Percentiles rank a stretch among this genome's conserved stretches.
Conservation (phyloP, 2,329 filamentous ascomycete genomes). For the Apiospora marii region DNA sequence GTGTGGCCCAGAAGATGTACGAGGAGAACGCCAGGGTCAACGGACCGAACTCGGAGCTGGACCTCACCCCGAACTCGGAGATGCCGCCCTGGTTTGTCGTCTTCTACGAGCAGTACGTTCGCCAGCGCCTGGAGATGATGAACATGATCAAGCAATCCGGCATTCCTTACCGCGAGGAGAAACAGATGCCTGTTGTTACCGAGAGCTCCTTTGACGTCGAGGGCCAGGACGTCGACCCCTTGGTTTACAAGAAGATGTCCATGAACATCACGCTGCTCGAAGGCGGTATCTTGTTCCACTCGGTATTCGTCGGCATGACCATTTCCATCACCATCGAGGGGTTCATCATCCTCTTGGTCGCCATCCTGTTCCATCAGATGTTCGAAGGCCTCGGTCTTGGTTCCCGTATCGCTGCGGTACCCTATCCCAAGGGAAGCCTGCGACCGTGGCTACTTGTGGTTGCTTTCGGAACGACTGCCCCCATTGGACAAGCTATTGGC, state of each 20-base stretch:
- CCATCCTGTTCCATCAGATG: slow-evolving; percentile 76
- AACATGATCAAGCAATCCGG: slow-evolving; percentile 55
- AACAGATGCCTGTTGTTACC: slow-evolving; percentile 43
- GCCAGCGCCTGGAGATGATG: slow-evolving; percentile 66
- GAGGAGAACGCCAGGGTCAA: slow-evolving; percentile 43
- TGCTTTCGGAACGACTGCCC: slow-evolving; percentile 69
- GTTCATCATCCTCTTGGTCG: slow-evolving; percentile 71
- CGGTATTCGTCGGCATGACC: slow-evolving; percentile 78
- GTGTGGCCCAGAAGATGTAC: slow-evolving; percentile 49
- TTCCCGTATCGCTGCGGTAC: slow-evolving; percentile 73
- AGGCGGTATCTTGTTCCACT: slow-evolving; percentile 81
- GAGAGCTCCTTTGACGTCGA: slow-evolving; percentile 53
- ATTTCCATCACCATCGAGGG: slow-evolving; percentile 73
- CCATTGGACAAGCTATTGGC: slow-evolving; percentile 71
- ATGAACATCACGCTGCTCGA: slow-evolving; percentile 79
- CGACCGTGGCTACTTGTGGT: slow-evolving; percentile 68
- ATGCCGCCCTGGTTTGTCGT: slow-evolving; percentile 71
- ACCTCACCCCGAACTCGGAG: slow-evolving; percentile 45
- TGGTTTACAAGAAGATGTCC: slow-evolving; percentile 66
- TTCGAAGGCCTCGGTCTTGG: slow-evolving; percentile 75
- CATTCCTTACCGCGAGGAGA: slow-evolving; percentile 31
- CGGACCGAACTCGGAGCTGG: slow-evolving; percentile 37
- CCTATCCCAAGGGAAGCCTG: slow-evolving; percentile 62
- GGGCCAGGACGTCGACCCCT: slow-evolving; percentile 52
- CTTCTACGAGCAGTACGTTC: slow-evolving; percentile 69